phyloP scores from a whole-genome alignment of 257 asterid genomes.

The Solanum verrucosum region DNA sequence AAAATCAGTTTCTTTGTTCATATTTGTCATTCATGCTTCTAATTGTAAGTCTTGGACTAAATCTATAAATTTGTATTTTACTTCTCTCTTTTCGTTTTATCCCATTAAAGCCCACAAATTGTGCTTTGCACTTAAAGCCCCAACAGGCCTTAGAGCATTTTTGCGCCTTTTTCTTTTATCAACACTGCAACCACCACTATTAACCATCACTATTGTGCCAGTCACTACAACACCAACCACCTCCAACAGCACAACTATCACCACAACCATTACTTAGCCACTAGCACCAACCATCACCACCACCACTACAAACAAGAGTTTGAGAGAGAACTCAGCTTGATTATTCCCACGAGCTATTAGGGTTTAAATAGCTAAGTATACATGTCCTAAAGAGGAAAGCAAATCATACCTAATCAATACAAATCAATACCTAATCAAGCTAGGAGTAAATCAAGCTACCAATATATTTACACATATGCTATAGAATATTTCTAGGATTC shows the following conservation, averaged over 20 bases:
- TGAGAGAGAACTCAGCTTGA: background rate
- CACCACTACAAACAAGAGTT: background rate
- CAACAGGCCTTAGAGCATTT: background rate
- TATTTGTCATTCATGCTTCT: background rate
- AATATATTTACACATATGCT: background rate
- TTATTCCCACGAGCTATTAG: background rate
- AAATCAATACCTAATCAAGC: background rate
- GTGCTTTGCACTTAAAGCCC: background rate
- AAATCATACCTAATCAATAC: background rate
- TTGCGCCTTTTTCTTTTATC: background rate
- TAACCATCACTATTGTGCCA: background rate
- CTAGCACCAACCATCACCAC: background rate
- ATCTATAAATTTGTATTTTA: background rate
- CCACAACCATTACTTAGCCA: background rate
- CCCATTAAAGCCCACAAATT: background rate
- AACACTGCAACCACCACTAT: background rate
- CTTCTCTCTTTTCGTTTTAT: background rate
- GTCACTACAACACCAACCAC: background rate
- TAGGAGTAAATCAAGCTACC: background rate
- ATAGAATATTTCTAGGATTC: background rate
- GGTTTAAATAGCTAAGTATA: background rate
- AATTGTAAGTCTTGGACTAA: background rate
- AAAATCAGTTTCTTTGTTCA: background rate
- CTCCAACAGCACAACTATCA: background rate
- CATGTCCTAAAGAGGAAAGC: background rate